Evolutionary conservation across 2,329 filamentous ascomycete species (phyloP), one percentile per base, ranked within the genome.

Genomic region (Coniochaeta sp.): DNA sequence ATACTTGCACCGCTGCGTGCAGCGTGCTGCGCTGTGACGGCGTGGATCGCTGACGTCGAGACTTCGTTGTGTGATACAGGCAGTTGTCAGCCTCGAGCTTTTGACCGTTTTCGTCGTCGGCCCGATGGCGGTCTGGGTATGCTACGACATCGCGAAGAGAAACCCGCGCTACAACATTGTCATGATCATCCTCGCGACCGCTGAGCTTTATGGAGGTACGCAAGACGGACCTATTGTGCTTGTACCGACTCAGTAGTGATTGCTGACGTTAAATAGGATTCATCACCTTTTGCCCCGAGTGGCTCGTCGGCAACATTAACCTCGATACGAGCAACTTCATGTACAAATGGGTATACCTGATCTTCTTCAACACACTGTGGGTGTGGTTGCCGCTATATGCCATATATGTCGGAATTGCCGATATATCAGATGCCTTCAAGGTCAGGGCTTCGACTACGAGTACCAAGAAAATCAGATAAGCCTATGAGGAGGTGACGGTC

Each of bases 221-320:
- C 70, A 52, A 14, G 24, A 6, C 17, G 26, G 50, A 3, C 26
- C 2, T 26, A 26, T 8, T 55, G 14, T n/a, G 50, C 17, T 17
- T 40, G 16, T 40, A 17, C 17, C 9, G n/a, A 34, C 1, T 14
- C 38, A 24, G 22, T 8, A 9, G 17, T 38, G 40, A 5, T 54
- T 50, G n/a, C 26, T 55, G 34, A 63, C 54, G 28, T 59, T 9
- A n/a, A 16, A n/a, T 43, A 84, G 83, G 86, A 19, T 89, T 86
- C 74, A 88, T 89, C 82, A 89, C 86, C 0, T 89, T 89, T 69
- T 85, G 82, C 71, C 86, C 86, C 14, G 86, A 89, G 72, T 89
- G 86, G 86, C 74, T 89, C 14, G 82, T 79, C 1, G 80, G 79
- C 58, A 88, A 80, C 69, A 68, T 79, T 64, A 87, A 86, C 68